Conservation (phyloP, 2,329 filamentous ascomycete species). For the Sporothrix protearum region DNA sequence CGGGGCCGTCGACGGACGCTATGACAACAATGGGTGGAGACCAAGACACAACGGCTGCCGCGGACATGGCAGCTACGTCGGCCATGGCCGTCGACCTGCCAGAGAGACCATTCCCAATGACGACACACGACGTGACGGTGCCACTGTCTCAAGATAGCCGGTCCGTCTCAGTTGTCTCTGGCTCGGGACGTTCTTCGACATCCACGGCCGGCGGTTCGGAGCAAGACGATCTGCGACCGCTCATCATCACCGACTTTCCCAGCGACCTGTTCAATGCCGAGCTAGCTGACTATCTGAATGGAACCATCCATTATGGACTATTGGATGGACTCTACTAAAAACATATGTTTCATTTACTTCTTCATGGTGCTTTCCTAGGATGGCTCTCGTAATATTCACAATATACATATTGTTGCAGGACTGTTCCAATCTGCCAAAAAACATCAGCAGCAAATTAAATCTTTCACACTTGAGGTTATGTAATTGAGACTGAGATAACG, state of each 20-base stretch:
- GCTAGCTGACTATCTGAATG: slow-evolving; percentile 28
- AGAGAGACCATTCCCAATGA: background rate
- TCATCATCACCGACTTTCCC: slow-evolving; percentile 26
- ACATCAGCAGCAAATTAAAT: too few species aligned
- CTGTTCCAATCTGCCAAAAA: too few species aligned
- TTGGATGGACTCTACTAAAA: slow-evolving; percentile 12
- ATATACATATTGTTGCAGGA: too few species aligned
- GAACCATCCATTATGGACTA: slow-evolving; percentile 28
- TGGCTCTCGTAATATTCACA: too few species aligned
- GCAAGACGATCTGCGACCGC: background rate
- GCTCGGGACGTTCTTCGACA: background rate
- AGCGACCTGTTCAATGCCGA: slow-evolving; percentile 30
- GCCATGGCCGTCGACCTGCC: background rate
- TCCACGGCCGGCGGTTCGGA: background rate
- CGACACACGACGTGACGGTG: background rate
- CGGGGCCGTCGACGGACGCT: background rate
- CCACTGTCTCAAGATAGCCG: background rate
- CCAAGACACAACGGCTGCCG: background rate
- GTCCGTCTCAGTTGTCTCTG: background rate
- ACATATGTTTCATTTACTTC: background rate
- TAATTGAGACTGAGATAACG: too few species aligned
- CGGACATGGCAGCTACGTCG: background rate
- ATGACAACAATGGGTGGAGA: background rate
- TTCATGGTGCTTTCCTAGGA: too few species aligned
- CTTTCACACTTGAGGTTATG: too few species aligned